Base-by-base conservation (phyloP, 2,329 filamentous ascomycete genomes). In the Paecilomyces niveus region DNA sequence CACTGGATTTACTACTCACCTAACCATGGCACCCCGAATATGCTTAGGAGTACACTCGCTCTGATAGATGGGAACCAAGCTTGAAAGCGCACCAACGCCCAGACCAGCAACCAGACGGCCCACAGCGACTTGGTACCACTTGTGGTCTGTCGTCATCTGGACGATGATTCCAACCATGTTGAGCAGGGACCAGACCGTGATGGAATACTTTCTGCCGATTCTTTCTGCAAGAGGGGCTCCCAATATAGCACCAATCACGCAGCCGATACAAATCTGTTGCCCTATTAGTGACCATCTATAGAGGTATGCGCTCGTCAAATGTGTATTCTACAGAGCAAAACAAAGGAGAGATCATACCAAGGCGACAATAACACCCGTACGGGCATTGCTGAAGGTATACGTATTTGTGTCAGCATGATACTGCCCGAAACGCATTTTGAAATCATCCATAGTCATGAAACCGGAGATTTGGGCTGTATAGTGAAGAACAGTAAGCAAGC, bases 41-140 rank as follows among this genome's bases (percentile, higher is more conserved):
- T 80, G 76, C 15, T 72, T 69, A 21, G 78, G 78, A 53, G 75
- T 72, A 50, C 73, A 78, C 67, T 80, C 78, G 58, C 73, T 74
- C 65, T 78, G 76, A 62, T 78, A 80, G 70, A 79, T 76, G 51
- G 78, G 78, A 33, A 80, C 76, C 50, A 80, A 64, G 56, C 76
- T 74, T 55, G 75, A 78, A 18, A 80, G 71, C 50, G 76, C 75
- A 58, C 78, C 78, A 24, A 80, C 76, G 61, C 78, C 78, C 7
- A 80, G 68, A 67, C 78, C 78, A 45, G 76, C 74, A 45, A 80
- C 70, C 65, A 74, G 74, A 67, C 78, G 75, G 35, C 78, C 78
- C 60, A 80, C 66, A 50, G 76, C 76, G 22, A 79, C 62, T 61
- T 79, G 75, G 59, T 74, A 73, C 77, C 77, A 79, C 54, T 71